Conservation (phyloP, 225 moss, liverwort and hornwort genomes). For the Physcomitrellopsis africana region DNA sequence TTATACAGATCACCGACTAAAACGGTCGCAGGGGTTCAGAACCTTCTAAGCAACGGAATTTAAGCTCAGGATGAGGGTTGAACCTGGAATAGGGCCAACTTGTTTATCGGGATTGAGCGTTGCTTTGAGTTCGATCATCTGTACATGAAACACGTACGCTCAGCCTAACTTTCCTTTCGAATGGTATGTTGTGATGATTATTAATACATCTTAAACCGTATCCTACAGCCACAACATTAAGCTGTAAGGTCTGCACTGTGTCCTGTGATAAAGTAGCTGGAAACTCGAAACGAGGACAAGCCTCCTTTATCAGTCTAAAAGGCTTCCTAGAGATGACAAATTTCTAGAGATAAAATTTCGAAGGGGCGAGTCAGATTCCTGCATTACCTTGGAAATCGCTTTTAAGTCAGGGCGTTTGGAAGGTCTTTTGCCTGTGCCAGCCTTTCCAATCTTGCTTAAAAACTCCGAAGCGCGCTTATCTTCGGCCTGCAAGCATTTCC, state of each 20-base stretch:
- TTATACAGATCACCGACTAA: not conserved
- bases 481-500: conserved; percentile 40
- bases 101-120: conserved; percentile 51
- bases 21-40: not conserved
- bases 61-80: conserved; percentile 8
- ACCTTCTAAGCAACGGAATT: not conserved
- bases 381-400: conserved; percentile 54
- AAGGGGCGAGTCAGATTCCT: not conserved
- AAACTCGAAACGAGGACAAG: not conserved
- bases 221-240: not conserved
- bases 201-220: not conserved
- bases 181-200: not conserved
- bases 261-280: not conserved
- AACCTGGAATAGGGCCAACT: conserved; percentile 57
- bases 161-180: not conserved
- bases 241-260: not conserved
- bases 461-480: conserved; percentile 52
- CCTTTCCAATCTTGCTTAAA: conserved; percentile 38
- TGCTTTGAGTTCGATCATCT: conserved; percentile 47
- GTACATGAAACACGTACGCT: conserved; percentile 21
- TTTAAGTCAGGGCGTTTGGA: conserved; percentile 70
- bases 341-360: too few species aligned
- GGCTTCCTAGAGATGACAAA: not conserved
- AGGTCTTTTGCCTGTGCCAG: conserved; percentile 50
- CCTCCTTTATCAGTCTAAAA: not conserved